Evolutionary conservation across 106 monocot genomes (phyloP).

Genomic region (Apostasia ramifera): DNA sequence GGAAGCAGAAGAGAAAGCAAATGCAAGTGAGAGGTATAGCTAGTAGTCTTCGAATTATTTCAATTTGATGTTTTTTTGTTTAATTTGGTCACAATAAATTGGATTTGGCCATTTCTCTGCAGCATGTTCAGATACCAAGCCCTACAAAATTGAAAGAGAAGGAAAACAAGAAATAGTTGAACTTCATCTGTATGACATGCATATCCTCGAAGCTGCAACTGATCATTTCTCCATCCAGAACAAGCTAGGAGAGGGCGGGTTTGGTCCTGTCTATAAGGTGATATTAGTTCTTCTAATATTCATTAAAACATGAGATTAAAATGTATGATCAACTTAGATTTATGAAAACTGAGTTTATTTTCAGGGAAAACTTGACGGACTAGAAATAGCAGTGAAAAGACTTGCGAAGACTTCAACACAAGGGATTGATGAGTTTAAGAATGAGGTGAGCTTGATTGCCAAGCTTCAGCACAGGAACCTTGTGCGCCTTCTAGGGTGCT

Average conservation of each 20-base stretch:
- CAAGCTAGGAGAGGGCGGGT: slow-evolving; percentile 1
- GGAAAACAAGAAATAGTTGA: neutral
- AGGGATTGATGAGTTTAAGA: slow-evolving; percentile 8
- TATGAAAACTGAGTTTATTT: no score
- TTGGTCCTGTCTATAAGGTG: neutral
- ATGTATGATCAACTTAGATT: neutral
- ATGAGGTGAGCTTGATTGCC: slow-evolving; percentile 14
- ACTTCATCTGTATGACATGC: neutral
- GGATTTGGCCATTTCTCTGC: neutral
- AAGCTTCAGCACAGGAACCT: slow-evolving; percentile 18
- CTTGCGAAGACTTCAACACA: neutral
- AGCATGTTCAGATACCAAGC: neutral
- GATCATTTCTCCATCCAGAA: neutral
- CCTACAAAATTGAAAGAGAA: neutral
- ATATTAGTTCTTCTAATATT: neutral
- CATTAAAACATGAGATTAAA: neutral
- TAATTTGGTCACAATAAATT: neutral
- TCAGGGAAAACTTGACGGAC: no score
- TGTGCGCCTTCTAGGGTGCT: slow-evolving; percentile 13
- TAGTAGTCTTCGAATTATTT: neutral
- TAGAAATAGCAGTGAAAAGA: neutral
- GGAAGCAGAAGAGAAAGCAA: neutral
- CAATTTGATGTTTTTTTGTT: neutral
- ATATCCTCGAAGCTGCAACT: neutral
- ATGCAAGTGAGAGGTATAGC: neutral